A percentile compares a stretch with the other conserved stretches of the same genome.
These are phyloP conservation scores for Hymenoscyphus infarciens DNA, from an alignment of 2,329 filamentous ascomycete species.

Conservation along the genomic window DNA sequence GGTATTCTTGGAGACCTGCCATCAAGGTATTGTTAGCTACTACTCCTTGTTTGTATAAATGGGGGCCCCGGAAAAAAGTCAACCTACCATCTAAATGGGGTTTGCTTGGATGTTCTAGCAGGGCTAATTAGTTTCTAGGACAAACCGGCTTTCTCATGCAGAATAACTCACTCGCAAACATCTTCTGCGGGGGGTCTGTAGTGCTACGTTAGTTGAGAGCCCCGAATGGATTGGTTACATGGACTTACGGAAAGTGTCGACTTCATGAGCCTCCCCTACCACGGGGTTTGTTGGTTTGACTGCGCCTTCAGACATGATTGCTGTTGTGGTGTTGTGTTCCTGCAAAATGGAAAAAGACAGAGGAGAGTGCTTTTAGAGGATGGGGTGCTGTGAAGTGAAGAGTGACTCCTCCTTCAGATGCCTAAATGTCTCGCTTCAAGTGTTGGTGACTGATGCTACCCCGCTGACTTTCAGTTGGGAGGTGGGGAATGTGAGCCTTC, in stretches of 20 bases:
- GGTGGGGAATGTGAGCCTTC: background rate
- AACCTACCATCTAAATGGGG: constrained; percentile 58
- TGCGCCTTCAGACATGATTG: constrained; percentile 44
- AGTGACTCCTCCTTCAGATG: background rate
- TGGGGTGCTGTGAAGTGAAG: background rate
- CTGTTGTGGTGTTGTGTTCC: background rate
- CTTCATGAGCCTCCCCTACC: constrained; percentile 71
- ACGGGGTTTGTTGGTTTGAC: constrained; percentile 49
- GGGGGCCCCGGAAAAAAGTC: background rate
- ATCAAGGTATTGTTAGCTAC: background rate
- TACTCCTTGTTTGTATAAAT: background rate
- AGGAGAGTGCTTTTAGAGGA: background rate
- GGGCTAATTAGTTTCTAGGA: constrained; percentile 2
- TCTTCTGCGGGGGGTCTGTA: constrained; percentile 60
- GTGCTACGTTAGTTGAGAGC: constrained; percentile 23
- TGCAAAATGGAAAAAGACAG: background rate
- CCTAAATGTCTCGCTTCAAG: background rate
- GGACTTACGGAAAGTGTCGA: constrained; percentile 68
- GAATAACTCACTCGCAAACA: constrained; percentile 59
- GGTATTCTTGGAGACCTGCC: constrained; percentile 62
- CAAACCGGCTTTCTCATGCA: background rate
- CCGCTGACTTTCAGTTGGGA: background rate
- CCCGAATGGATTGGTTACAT: background rate
- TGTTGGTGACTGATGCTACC: background rate
- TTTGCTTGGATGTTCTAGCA: constrained; percentile 64